phyloP scores from a whole-genome alignment of 2,329 filamentous ascomycete genomes.

The Phaeosphaeriaceae sp. region DNA sequence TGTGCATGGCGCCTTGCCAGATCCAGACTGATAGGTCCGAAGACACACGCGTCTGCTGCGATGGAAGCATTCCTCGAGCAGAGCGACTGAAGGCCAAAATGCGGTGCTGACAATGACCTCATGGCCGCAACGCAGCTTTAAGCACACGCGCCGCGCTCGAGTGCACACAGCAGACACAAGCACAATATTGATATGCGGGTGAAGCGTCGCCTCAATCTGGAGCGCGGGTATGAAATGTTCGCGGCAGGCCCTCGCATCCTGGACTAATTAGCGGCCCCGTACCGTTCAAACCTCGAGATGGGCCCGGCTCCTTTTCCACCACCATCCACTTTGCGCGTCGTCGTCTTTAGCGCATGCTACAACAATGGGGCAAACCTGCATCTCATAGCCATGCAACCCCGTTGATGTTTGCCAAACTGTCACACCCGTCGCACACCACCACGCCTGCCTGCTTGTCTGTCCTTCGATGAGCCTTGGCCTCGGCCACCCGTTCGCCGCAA shows the following conservation, averaged over 20 bases:
- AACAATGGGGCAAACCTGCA: conserved; percentile 4
- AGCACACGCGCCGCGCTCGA: too few species aligned
- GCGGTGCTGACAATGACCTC: background rate
- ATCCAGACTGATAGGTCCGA: conserved; percentile 4
- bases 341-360: conserved; percentile 1
- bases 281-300: conserved; percentile 8
- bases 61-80: conserved; percentile 3
- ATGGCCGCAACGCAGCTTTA: background rate
- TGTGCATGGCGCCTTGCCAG: conserved; percentile 7
- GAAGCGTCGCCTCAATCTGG: background rate
- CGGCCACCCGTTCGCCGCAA: background rate
- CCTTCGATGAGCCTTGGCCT: conserved; percentile 4
- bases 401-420: conserved; percentile 1
- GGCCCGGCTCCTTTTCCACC: conserved; percentile 7
- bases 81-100: background rate
- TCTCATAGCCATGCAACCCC: conserved; percentile 1
- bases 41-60: background rate
- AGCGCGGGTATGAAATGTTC: background rate
- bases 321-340: conserved; percentile 4
- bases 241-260: background rate
- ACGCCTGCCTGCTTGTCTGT: background rate
- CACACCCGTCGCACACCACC: background rate
- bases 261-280: background rate
- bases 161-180: background rate
- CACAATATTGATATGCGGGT: background rate